Evolutionary conservation across 2,329 filamentous ascomycete species (phyloP).

Genomic region (Alternaria conjuncta): DNA sequence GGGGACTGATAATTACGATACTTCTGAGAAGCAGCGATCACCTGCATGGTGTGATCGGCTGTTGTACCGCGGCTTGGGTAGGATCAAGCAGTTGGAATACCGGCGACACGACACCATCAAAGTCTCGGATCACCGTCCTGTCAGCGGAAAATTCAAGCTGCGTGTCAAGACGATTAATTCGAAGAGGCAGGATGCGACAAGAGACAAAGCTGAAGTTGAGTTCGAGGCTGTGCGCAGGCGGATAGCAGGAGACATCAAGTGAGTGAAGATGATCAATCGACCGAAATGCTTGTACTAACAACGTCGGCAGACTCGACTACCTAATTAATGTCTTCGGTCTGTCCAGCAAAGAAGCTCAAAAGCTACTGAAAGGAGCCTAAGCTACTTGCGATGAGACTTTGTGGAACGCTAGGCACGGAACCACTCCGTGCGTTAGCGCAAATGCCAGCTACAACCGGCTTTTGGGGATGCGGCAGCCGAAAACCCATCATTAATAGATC

Average conservation of each 20-base stretch:
- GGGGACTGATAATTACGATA: constrained; percentile 91
- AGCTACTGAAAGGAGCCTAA: constrained; percentile 44
- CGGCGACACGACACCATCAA: constrained; percentile 79
- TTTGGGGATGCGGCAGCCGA: not conserved
- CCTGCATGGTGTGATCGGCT: constrained; percentile 97
- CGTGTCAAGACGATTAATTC: constrained; percentile 82
- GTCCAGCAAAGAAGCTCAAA: constrained; percentile 59
- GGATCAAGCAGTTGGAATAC: constrained; percentile 88
- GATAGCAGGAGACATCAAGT: constrained; percentile 79
- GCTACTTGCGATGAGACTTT: not conserved
- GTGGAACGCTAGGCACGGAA: not conserved
- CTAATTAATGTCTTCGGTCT: constrained; percentile 68
- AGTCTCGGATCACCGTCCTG: constrained; percentile 91
- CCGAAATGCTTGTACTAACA: not conserved
- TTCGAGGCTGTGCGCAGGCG: constrained; percentile 75
- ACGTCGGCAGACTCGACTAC: constrained; percentile 63
- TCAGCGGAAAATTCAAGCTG: constrained; percentile 83
- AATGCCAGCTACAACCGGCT: not conserved
- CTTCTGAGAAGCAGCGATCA: constrained; percentile 89
- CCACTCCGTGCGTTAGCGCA: not conserved
- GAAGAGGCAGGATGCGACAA: constrained; percentile 68
- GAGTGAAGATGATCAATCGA: constrained; percentile 49
- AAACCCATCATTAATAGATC: not conserved
- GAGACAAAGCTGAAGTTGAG: constrained; percentile 75
- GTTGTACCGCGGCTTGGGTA: constrained; percentile 80